Evolutionary conservation across 73 alveolate genomes (phyloP), one percentile per base, ranked within the genome.

Genomic region (Paraurostyla sp.): DNA sequence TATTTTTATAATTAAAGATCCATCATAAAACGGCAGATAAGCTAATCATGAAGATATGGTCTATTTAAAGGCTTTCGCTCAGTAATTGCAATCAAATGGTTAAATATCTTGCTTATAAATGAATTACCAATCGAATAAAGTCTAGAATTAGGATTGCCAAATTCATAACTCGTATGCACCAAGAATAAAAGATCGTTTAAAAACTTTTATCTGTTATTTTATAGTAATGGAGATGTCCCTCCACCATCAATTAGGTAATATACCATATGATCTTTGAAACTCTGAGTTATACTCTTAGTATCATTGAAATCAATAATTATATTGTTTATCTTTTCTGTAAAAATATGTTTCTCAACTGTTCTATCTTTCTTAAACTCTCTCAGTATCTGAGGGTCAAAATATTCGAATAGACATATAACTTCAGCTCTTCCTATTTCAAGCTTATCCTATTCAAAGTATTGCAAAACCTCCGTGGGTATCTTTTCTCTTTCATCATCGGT

Each of bases 31-130:
- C 46, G 6, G 46, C 82, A 65, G 9, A 32, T 3, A 2, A 65
- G 32, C 36, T 65, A 32, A 65, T 65, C 82, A 65, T 65, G 82
- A 38, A 65, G 35, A 13, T 22, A 22, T 38, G 82, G 82, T 22
- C 46, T 18, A 2, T 33, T 6, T 16, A n/a, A n/a, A n/a, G 32
- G 25, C 41, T 36, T 30, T 30, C 60, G 35, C 11, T 40, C 9
- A 33, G 35, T 36, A 9, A 22, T 11, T n/a, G 43, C 2, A 9
- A 65, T 35, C 33, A 65, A 2, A 15, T 22, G 4, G 36, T 65
- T 65, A 15, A 65, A 30, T n/a, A 65, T 18, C 25, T 65, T 65
- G 25, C 59, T 35, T 13, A 11, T 58, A 35, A 65, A 65, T 13
- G 7, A 18, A 65, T 65, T 65, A 2, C 58, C 58, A 13, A 65